Evolutionary conservation across 768 basidiomycete species (phyloP).

Genomic region (Suillus sp.): DNA sequence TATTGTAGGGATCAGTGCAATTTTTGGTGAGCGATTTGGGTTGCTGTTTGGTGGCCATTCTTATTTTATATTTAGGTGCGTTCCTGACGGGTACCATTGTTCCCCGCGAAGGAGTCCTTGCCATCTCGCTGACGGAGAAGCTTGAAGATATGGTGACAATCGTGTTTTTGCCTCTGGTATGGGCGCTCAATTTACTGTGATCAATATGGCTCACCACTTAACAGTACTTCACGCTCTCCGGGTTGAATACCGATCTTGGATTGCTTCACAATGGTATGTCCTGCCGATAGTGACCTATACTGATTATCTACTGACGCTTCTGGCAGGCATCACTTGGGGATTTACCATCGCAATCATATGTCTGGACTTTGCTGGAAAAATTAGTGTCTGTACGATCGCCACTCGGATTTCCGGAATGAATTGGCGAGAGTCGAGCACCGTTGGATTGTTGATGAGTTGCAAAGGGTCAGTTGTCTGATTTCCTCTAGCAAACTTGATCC

Average conservation of each 20-base stretch:
- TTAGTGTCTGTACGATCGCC: slow-evolving; percentile 75
- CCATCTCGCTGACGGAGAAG: slow-evolving; percentile 85
- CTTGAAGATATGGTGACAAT: slow-evolving; percentile 92
- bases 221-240: slow-evolving; percentile 94
- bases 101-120: slow-evolving; percentile 84
- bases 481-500: not conserved
- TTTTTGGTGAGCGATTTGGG: slow-evolving; percentile 61
- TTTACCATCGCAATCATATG: slow-evolving; percentile 78
- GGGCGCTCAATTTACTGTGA: slow-evolving; percentile 26
- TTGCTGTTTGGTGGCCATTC: not conserved
- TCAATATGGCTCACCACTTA: not conserved
- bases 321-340: slow-evolving; percentile 77
- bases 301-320: not conserved
- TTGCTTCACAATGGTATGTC: slow-evolving; percentile 70
- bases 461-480: slow-evolving; percentile 70
- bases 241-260: slow-evolving; percentile 86
- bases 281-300: not conserved
- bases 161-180: slow-evolving; percentile 84
- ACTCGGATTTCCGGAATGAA: slow-evolving; percentile 72
- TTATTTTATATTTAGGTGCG: slow-evolving; percentile 50
- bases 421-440: slow-evolving; percentile 79
- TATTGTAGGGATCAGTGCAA: slow-evolving; percentile 90
- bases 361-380: slow-evolving; percentile 87
- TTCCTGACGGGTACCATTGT: slow-evolving; percentile 84
- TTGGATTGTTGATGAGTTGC: slow-evolving; percentile 93